Evolutionary conservation across 345 rosid species (phyloP), one percentile per base, ranked within the genome.

Genomic region (Citrus sinensis): DNA sequence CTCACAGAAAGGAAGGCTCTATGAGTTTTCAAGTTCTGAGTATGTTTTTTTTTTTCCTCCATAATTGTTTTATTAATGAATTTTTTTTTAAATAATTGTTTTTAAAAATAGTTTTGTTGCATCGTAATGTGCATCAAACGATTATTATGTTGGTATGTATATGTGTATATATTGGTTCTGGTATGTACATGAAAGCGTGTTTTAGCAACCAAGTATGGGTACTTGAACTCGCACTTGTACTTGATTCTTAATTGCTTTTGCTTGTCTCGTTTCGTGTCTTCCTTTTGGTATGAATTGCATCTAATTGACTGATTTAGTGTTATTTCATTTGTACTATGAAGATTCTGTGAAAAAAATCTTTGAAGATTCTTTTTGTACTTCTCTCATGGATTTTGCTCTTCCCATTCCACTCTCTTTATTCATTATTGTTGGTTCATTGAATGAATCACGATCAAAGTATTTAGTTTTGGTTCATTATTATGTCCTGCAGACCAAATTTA

Each of bases 1-100:
- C 76, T 90, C 94, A 7, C 92, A 85, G 78, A 86, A 51, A 19
- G 94, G 94, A 82, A 84, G 80, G 68, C 78, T 86, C 68, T 75
- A 75, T 14, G 87, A 88, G 64, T 87, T 83, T 69, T 70, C 91
- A 61, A 89, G 87, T 80, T 67, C 87, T 70, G 81, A 72, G 91
- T 90, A 85, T 2, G 46, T 81, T 80, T 29, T 39, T 24, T 39
- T 30, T 34, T 74, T 68, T n/a, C 35, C 35, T 5, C 35, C 6
- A 14, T 46, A 11, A 46, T 46, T 46, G 13, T 46, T 46, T 46
- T 2, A 11, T 13, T 11, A 46, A 46, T 46, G 17, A 13, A n/a
- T n/a, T 32, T 32, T 32, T 32, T 32, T n/a, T 35, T 74, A 7
- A 11, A 32, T 77, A 25, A n/a, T 59, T 71, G 4, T 39, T 59